These are phyloP conservation scores for Scortechinia acanthostroma DNA, from an alignment of 2,329 filamentous ascomycete species.

Conservation along the genomic window DNA sequence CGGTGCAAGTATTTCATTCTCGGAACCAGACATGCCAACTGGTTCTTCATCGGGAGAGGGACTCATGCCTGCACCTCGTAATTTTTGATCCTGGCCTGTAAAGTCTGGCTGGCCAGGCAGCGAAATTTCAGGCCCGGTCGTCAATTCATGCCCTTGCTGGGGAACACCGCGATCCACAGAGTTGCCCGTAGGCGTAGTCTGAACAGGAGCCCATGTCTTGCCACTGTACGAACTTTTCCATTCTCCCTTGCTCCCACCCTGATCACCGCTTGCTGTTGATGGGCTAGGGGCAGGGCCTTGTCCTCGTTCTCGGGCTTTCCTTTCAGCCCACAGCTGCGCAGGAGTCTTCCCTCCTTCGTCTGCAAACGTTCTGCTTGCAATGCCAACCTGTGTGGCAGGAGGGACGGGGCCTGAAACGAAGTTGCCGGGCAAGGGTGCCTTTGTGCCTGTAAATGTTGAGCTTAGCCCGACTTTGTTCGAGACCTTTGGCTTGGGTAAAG, in stretches of 20 bases:
- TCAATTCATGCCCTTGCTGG: background rate
- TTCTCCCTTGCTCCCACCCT: conserved; percentile 58
- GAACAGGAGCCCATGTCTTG: conserved; percentile 82
- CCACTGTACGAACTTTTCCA: conserved; percentile 91
- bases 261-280: conserved; percentile 41
- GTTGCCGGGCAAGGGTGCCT: conserved; percentile 71
- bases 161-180: background rate
- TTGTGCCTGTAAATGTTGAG: conserved; percentile 76
- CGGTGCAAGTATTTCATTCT: too few relatives aligned
- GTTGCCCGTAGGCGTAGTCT: conserved; percentile 44
- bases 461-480: conserved; percentile 77
- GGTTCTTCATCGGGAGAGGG: conserved; percentile 42
- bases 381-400: conserved; percentile 56
- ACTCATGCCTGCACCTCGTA: conserved; percentile 53
- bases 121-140: too few relatives aligned
- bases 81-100: too few relatives aligned
- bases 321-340: conserved; percentile 94
- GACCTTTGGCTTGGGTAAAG: conserved; percentile 89
- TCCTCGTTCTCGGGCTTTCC: conserved; percentile 76
- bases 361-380: conserved; percentile 86
- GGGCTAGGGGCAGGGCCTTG: conserved; percentile 35
- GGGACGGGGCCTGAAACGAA: conserved; percentile 44
- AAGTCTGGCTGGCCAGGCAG: too few relatives aligned
- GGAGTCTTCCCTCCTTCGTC: conserved; percentile 93
- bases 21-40: too few relatives aligned